Evolutionary conservation across 1,139 yeast genomes (phyloP).

Genomic region (Geotrichum cucujoidarum): DNA sequence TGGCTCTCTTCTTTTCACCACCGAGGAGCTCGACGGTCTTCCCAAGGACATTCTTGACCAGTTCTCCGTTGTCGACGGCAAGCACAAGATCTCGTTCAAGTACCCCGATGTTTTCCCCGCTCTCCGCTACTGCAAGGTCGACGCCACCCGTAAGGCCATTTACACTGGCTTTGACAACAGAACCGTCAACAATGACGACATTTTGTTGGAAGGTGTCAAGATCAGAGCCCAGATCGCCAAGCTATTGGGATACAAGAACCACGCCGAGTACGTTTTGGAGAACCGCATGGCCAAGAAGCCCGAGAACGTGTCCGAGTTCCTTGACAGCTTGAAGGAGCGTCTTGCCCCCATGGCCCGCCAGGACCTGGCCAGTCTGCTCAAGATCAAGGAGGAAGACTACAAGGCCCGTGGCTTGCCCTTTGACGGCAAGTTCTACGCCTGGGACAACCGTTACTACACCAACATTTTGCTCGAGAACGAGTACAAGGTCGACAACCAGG

Average conservation of each 20-base stretch:
- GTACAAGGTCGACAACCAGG: conserved; percentile 64
- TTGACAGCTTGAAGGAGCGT: conserved; percentile 55
- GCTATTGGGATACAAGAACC: conserved; percentile 59
- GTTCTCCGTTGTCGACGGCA: conserved; percentile 49
- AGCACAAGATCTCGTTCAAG: conserved; percentile 67
- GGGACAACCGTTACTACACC: conserved; percentile 70
- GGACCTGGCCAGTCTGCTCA: conserved; percentile 48
- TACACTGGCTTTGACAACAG: conserved; percentile 64
- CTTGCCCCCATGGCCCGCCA: conserved; percentile 53
- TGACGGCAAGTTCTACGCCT: conserved; percentile 51
- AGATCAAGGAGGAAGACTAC: conserved; percentile 53
- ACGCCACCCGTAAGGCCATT: conserved; percentile 62
- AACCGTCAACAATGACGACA: conserved; percentile 52
- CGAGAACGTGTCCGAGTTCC: conserved; percentile 53
- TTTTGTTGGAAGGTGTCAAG: conserved; percentile 55
- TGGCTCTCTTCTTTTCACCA: conserved; percentile 53
- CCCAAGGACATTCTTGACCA: conserved; percentile 58
- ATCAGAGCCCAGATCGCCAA: conserved; percentile 59
- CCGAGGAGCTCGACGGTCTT: conserved; percentile 66
- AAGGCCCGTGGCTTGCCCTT: conserved; percentile 41
- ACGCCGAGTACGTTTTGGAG: conserved; percentile 64
- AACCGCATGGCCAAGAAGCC: conserved; percentile 75
- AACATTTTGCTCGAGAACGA: conserved; percentile 60
- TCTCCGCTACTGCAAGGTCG: conserved; percentile 60
- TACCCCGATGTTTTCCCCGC: conserved; percentile 77